Percentiles rank a stretch among this genome's conserved stretches.
Conservation (phyloP, 768 basidiomycete species). For the Amanita thiersii region DNA sequence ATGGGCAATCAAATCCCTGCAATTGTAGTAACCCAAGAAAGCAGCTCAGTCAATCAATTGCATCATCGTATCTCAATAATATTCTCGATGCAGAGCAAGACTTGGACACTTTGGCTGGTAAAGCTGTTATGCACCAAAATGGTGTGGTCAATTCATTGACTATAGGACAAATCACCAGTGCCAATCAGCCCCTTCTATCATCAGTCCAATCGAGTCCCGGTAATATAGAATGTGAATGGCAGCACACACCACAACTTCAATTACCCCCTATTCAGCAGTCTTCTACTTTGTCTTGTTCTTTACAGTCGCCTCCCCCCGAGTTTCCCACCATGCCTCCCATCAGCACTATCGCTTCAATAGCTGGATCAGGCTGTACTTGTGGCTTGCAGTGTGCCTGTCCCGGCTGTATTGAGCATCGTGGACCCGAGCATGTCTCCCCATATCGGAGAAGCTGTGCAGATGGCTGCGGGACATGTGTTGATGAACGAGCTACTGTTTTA, state of each 20-base stretch:
- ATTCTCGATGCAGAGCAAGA: slow-evolving; percentile 11
- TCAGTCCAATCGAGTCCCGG: slow-evolving; percentile 5
- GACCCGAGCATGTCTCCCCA: slow-evolving; percentile 33
- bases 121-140: slow-evolving; percentile 25
- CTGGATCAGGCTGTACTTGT: slow-evolving; percentile 67
- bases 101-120: slow-evolving; percentile 28
- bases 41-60: slow-evolving; percentile 38
- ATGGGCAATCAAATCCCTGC: slow-evolving; percentile 58
- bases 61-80: slow-evolving; percentile 10
- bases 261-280: slow-evolving; percentile 40
- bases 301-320: slow-evolving; percentile 25
- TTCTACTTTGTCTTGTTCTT: slow-evolving; percentile 15
- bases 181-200: background rate
- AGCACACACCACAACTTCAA: slow-evolving; percentile 24
- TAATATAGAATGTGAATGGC: slow-evolving; percentile 9
- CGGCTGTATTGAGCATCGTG: slow-evolving; percentile 67
- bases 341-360: slow-evolving; percentile 47
- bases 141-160: slow-evolving; percentile 13
- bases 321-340: slow-evolving; percentile 58
- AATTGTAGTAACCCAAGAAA: slow-evolving; percentile 46
- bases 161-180: slow-evolving; percentile 3
- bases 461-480: slow-evolving; percentile 58
- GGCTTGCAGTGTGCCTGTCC: slow-evolving; percentile 64
- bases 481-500: slow-evolving; percentile 27
- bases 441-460: slow-evolving; percentile 41